Evolutionary conservation across 371 early-diverging fungal species (phyloP), one percentile per base, ranked within the genome.

Genomic region (Capillidium heterosporum): DNA sequence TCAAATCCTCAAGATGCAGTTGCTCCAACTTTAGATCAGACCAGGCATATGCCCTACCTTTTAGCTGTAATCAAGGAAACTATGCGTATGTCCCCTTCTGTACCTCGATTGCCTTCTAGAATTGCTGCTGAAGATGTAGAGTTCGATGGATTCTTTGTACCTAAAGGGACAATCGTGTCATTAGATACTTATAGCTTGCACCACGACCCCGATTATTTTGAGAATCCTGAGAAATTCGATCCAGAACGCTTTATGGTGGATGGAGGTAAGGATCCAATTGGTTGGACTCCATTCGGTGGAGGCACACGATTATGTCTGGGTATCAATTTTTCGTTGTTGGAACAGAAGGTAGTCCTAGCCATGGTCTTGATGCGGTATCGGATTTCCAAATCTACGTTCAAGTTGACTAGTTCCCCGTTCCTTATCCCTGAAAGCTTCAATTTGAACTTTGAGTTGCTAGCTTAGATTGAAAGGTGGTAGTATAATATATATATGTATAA

Each of bases 131-230:
- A 41, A 42, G 55, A 54, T 32, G 29, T 29, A 13, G 29, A 17
- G 17, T 2, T 50, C 29, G 21, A 29, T 29, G 50, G 50, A 2
- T 50, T 26, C 42, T 15, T 24, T 21, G 57, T 58, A 31, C 51
- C 63, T 23, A 60, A 56, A 29, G 60, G 65, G 15, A 63, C 68
- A 0, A 32, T 19, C 8, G n/a, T 71, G 21, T 2, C 46, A 1
- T 27, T 66, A 23, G 31, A 53, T 55, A 56, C 67, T n/a, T 10
- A 26, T 19, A 59, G 50, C 1, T n/a, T 71, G 21, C 74, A 73
- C 44, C 31, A 31, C 23, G 57, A 64, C 54, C 29, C 35, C 24
- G 39, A 49, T 39, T 64, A 65, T 49, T 71, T 65, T 61, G 26
- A 52, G 0, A 48, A 70, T 11, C 68, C 74, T 10, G 42, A 57